Evolutionary conservation across 1,139 yeast genomes (phyloP), one percentile per base, ranked within the genome.

Genomic region (Pichia sp.): DNA sequence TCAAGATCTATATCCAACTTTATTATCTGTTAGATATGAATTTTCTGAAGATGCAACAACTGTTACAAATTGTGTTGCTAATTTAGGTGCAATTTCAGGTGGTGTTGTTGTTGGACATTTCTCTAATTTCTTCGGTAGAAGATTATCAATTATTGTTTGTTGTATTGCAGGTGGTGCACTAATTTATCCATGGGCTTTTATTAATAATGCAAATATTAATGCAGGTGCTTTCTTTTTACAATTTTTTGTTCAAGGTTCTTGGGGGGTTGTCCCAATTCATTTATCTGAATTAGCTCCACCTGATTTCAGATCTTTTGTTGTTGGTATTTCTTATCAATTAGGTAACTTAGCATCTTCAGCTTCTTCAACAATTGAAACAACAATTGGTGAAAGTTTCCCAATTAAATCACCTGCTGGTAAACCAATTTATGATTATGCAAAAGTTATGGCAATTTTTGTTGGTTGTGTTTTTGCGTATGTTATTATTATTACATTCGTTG

Each of bases 341-440:
- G 96, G 96, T 74, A 87, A 87, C 69, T 76, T 87, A 62, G 87
- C 87, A 22, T 83, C 91, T 6, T 83, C 91, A 46, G 95, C 95
- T 1, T 82, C 91, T 5, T 82, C 95, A 2, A 87, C 96, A 14
- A 87, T 87, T 59, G 95, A 87, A 69, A 73, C 90, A 22, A 81
- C 84, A 11, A 77, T 87, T 61, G 93, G 93, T 53, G 83, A 79
- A 58, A 67, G 74, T 50, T 85, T 83, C 73, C 90, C 89, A 28
- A 61, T 79, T 31, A 64, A 66, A 19, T 70, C 69, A 49, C 60
- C 60, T 14, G 45, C 60, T 11, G 78, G 78, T 27, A 58, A 57
- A 3, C 65, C 55, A 25, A 62, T 68, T 58, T 77, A 71, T 60
- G 72, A 81, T 60, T 82, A 82, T 60, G 81, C 82, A 2, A 76